phyloP scores from a whole-genome alignment of 345 rosid species.

The Aurinia saxatilis region DNA sequence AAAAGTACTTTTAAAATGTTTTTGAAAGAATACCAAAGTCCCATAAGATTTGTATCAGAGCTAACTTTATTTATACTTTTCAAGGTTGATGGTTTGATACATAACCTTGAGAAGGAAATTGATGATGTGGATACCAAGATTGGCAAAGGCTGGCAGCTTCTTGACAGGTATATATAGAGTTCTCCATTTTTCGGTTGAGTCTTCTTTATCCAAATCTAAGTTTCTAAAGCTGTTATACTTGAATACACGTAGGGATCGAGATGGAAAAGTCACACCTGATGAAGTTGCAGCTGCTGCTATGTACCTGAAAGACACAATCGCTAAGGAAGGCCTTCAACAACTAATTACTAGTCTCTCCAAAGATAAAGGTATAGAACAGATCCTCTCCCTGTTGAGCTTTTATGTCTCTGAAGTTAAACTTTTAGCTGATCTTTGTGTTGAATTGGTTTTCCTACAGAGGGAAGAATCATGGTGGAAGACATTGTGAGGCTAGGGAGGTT shows the following conservation, averaged over 20 bases:
- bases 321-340: slow-evolving; percentile 70
- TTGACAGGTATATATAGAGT: slow-evolving; percentile 52
- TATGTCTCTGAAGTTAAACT: neutral
- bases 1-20: neutral
- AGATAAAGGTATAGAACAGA: slow-evolving; percentile 51
- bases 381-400: neutral
- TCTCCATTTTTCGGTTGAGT: neutral
- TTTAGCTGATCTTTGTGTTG: neutral
- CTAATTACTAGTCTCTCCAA: slow-evolving; percentile 68
- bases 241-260: slow-evolving; percentile 52
- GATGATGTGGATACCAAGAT: slow-evolving; percentile 75
- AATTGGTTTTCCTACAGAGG: slow-evolving; percentile 41
- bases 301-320: slow-evolving; percentile 65
- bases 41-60: slow-evolving; percentile 1
- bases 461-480: slow-evolving; percentile 94
- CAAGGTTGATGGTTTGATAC: slow-evolving; percentile 81
- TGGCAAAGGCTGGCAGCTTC: slow-evolving; percentile 71
- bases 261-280: slow-evolving; percentile 83
- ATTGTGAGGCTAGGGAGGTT: slow-evolving; percentile 73
- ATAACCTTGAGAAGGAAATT: slow-evolving; percentile 86
- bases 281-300: slow-evolving; percentile 85
- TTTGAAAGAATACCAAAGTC: neutral
- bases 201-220: neutral
- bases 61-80: slow-evolving; percentile 3
- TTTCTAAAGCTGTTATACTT: neutral